Evolutionary conservation across 2,329 filamentous ascomycete species (phyloP), one percentile per base, ranked within the genome.

Genomic region (Cytospora mali): DNA sequence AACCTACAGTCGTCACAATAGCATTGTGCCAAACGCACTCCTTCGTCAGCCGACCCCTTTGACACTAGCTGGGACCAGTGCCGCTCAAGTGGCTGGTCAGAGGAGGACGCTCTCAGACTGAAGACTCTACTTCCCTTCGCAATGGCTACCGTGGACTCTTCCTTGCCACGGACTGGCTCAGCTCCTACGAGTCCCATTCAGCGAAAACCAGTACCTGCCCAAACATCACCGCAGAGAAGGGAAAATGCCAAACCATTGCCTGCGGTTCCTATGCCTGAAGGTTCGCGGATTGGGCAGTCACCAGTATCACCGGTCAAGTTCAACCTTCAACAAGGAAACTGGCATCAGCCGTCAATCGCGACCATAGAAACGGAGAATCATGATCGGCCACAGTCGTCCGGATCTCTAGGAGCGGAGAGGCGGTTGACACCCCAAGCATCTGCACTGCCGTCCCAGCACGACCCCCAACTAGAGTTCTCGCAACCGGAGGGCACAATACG

Each of bases 251-350:
- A 75, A 55, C 65, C 72, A 28, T 63, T 73, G 50, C 71, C 74
- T 7, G 66, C 64, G n/a, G 63, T 71, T 2, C 67, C 72, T 6
- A 51, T 67, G 28, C 57, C 71, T 46, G 76, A 76, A 56, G 77
- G 77, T 23, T 77, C 81, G 27, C 76, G 77, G 64, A 75, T 86
- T 64, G 79, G 80, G 65, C 79, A 81, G 56, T 77, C 79, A 18
- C 84, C 84, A 31, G 76, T 81, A 29, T 87, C 85, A 48, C 84
- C 85, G 21, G 82, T 85, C 61, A 79, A 76, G 62, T 78, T 86
- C 59, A 84, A 82, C 69, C 80, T 83, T 61, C 81, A 81, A 55
- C 74, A 77, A 27, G 82, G 83, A 49, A 78, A 81, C 70, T 85
- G 81, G 81, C 76, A 77, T 23, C 77, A 78, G 67, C 79, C 83